A percentile compares a stretch with the other conserved stretches of the same genome.
These are phyloP conservation scores for Mangifera indica DNA, from an alignment of 345 rosid species.

Conservation along the genomic window DNA sequence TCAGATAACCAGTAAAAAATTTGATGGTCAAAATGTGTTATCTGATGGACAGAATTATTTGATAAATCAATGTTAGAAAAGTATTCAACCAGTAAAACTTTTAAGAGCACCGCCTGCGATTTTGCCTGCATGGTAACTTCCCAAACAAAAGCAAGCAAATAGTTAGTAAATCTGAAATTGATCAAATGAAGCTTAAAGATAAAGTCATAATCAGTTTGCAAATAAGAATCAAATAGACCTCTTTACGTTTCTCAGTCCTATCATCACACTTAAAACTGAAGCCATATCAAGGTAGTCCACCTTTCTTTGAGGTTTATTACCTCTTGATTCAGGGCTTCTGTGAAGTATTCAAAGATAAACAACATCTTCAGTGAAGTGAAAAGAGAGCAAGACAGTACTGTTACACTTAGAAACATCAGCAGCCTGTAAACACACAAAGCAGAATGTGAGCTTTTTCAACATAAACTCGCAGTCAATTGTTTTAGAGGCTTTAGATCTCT, in stretches of 20 bases:
- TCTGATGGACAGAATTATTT: neutral
- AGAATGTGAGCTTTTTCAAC: slow-evolving; percentile 4
- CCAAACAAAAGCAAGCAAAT: slow-evolving; percentile 12
- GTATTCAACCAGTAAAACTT: neutral
- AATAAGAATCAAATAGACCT: slow-evolving; percentile 28
- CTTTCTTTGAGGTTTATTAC: slow-evolving; percentile 28
- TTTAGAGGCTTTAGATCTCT: neutral
- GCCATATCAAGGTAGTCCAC: slow-evolving; percentile 40
- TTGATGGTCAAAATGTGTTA: neutral
- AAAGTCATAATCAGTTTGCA: neutral
- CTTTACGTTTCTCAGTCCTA: slow-evolving; percentile 46
- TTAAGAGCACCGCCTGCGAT: slow-evolving; percentile 31
- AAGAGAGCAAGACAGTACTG: neutral
- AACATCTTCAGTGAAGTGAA: neutral
- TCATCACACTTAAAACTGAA: slow-evolving; percentile 47
- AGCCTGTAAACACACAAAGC: neutral
- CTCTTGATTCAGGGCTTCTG: slow-evolving; percentile 31
- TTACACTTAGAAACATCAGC: neutral
- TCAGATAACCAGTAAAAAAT: too few species aligned
- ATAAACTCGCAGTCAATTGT: neutral
- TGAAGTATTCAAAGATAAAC: slow-evolving; percentile 13
- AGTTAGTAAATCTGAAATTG: neutral
- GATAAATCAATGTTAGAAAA: neutral
- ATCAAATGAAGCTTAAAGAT: neutral
- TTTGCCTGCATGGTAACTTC: slow-evolving; percentile 41